Percentiles rank a stretch among this genome's conserved stretches.
These are phyloP conservation scores for Eucalyptus dawsonii DNA, from an alignment of 345 rosid species.

Conservation along the genomic window DNA sequence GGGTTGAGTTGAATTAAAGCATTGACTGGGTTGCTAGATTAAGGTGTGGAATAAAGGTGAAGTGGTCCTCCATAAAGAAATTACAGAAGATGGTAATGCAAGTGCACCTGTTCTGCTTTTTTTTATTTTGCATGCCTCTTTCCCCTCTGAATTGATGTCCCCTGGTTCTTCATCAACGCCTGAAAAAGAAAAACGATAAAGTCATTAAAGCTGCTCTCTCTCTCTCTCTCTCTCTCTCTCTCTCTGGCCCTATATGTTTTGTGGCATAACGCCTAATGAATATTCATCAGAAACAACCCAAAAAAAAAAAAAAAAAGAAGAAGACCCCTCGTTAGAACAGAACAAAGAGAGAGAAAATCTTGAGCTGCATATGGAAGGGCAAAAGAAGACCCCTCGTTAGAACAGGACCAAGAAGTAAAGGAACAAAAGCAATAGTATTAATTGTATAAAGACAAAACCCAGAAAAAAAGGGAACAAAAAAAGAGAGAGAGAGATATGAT, in stretches of 20 bases:
- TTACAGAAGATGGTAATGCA: constrained; percentile 17
- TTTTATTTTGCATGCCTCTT: constrained; percentile 67
- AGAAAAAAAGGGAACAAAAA: background rate
- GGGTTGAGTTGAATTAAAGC: background rate
- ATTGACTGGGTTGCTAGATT: background rate
- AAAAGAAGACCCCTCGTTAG: background rate
- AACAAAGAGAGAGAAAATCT: constrained; percentile 11
- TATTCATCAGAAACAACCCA: constrained; percentile 16
- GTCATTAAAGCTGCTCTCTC: constrained; percentile 44
- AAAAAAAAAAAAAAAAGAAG: background rate
- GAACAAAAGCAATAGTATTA: background rate
- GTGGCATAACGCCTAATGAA: constrained; percentile 20
- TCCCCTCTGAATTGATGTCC: constrained; percentile 46
- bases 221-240: background rate
- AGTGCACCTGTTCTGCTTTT: constrained; percentile 81
- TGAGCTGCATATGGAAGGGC: constrained; percentile 8
- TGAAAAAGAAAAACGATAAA: constrained; percentile 43
- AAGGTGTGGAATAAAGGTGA: background rate
- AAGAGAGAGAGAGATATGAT: background rate
- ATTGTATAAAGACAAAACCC: background rate
- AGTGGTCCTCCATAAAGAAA: background rate
- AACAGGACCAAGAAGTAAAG: background rate
- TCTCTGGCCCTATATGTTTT: background rate
- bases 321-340: background rate
- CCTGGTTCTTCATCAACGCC: constrained; percentile 73